Evolutionary conservation across 2,329 filamentous ascomycete genomes (phyloP), one percentile per base, ranked within the genome.

Genomic region (Ceratocystis albifundus): DNA sequence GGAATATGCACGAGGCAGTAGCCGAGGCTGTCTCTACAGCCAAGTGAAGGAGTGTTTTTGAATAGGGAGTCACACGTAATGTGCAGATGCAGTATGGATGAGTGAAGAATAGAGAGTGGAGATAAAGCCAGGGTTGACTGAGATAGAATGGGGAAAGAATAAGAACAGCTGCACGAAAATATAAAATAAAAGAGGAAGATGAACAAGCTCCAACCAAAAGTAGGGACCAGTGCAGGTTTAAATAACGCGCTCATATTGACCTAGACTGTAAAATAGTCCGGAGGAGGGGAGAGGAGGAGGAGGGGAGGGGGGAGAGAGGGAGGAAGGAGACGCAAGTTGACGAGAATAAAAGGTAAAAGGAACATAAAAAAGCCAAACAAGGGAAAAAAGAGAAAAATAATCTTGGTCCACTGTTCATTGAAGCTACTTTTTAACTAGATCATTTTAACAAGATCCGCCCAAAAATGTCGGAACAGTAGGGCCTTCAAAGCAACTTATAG

Each of bases 201-300:
- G 36, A 22, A 36, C 64, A 36, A 67, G 28, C 44, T 30, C 61
- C 15, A 45, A 32, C 30, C 30, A 50, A 30, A 63, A 46, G 36
- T 46, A 63, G 64, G 64, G 44, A 53, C 41, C 53, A 32, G 32
- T 66, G 63, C 25, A 41, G 41, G 57, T 53, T 65, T 45, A 48
- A 61, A 65, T 48, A 62, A 62, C 36, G 45, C 61, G 61, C 45
- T 7, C 22, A 46, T 22, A 10, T 45, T 4, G 36, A 62, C 32
- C 20, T 20, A 32, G 45, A 48, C 36, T 45, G 45, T 45, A 62
- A 32, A 62, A 32, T n/a, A 15, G 61, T 5, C 22, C 61, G 36
- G 25, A 59, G 55, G 55, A 30, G 32, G 61, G 36, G 36, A 41
- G 36, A 41, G 36, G 36, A 41, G 36, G 36, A 15, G 36, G 10